Percentiles rank a stretch among this genome's conserved stretches.
Evolutionary conservation across 164 flowering plant species (phyloP).

Genomic region (Litsea cubeba): DNA sequence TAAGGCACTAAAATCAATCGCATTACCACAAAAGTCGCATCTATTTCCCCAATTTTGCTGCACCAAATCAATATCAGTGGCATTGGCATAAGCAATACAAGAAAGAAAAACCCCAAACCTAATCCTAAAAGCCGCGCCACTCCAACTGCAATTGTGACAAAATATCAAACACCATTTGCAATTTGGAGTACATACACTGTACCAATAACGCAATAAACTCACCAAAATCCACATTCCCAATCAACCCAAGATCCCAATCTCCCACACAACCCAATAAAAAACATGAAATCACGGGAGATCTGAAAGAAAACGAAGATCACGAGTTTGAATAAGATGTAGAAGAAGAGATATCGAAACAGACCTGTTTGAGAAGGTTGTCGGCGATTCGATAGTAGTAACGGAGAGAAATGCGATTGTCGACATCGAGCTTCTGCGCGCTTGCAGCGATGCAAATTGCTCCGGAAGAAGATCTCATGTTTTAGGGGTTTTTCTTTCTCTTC

Average conservation of each 20-base stretch:
- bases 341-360: constrained; percentile 9
- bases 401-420: constrained; percentile 77
- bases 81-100: no score
- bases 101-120: no score
- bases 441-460: constrained; percentile 61
- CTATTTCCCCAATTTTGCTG: no score
- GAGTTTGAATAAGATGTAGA: no score
- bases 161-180: background rate
- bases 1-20: no score
- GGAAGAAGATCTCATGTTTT: constrained; percentile 50
- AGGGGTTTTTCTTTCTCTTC: background rate
- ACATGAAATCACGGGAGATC: background rate
- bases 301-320: background rate
- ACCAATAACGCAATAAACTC: background rate
- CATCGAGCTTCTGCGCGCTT: constrained; percentile 50
- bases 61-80: no score
- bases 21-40: no score
- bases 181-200: background rate
- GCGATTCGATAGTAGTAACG: constrained; percentile 78
- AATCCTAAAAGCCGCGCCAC: no score
- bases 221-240: background rate
- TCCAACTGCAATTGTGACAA: no score
- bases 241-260: background rate
- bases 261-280: background rate
- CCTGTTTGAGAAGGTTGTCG: constrained; percentile 89